Base-by-base conservation (phyloP, 2,329 filamentous ascomycete species). In the Penicillium sp. region DNA sequence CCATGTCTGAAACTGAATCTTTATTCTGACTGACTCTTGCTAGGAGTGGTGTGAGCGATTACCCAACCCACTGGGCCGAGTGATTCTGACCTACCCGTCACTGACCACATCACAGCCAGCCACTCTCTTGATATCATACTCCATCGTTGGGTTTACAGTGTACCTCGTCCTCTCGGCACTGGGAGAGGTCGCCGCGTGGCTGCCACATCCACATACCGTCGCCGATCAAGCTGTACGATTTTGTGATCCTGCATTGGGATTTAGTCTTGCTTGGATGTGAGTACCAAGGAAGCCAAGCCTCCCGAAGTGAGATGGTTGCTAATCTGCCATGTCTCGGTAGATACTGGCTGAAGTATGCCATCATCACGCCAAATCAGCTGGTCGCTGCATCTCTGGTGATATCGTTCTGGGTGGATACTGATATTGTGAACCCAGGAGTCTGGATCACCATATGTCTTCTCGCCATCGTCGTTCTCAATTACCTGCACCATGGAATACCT, bases 331-430 rank as follows among this genome's bases (percentile, higher is more conserved):
- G 26, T 4, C 12, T 15, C n/a, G 4, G 23, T 17, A 74, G 71
- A 57, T 75, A 71, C 63, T 89, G 84, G 82, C 80, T 86, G 71
- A 92, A 84, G 66, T 94, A 93, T 72, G 88, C 93, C 68, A 90
- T 95, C 64, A 84, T 89, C 37, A 91, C 88, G 2, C 89, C 90
- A 1, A 94, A 93, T 65, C 90, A 95, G 67, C 78, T 94, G 33
- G 93, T 90, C 0, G 90, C 90, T 30, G 84, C 83, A 8, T 82
- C 88, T 7, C 73, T 94, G 24, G 87, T 93, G 47, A 87, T 95
- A 42, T 83, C 88, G 58, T 91, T 85, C 63, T 95, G 90, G 90
- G 75, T 89, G 7, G 69, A 77, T 7, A 75, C 82, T 17, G 80
- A 88, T 0, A 74, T 72, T 34, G 78, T 91, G 53, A 91, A 92